Base-by-base conservation (phyloP, 352 stramenopile genomes). In the Aphanomyces stellatus region DNA sequence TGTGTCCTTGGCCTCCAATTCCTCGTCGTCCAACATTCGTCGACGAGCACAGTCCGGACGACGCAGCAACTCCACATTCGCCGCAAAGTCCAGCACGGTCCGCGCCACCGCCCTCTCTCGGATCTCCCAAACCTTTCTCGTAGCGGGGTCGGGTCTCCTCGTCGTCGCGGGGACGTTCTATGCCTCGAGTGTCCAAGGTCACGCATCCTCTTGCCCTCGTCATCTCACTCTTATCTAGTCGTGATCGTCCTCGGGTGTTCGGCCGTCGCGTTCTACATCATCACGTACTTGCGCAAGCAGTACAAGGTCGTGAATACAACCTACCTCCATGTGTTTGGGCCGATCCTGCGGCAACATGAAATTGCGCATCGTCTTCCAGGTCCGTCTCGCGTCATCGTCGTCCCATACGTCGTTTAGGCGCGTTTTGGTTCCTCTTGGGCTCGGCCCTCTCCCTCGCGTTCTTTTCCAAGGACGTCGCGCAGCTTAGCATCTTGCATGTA, bases 321-420 rank as follows among this genome's bases (percentile, higher is more conserved):
- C 5, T 67, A 67, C 27, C 60, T 67, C 15, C 60, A 57, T 11
- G 48, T 67, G 11, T 67, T 67, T 67, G 60, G 60, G 1, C 60
- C 60, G 41, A 67, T 67, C 34, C 30, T 67, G 49, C 60, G 60
- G 4, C 60, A 67, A 33, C 60, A 67, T 28, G 60, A 67, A 25
- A 51, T 67, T 43, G 41, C 22, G 15, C 46, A 67, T 31, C 60
- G 60, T 19, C 49, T 67, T 2, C 60, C 60, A 19, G 60, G 60
- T 67, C 19, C 49, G n/a, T 19, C 27, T 17, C 19, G 8, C 22
- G 51, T 11, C 2, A 31, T 27, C 41, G 17, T 31, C 40, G 46
- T 51, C 35, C 2, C 11, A 7, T 10, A 10, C 24, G 17, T 59
- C 19, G 13, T 41, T n/a, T 37, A 67, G 60, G 60, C 17, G 60